phyloP scores from a whole-genome alignment of 495 filamentous ascomycete species.

The Halenospora varia region DNA sequence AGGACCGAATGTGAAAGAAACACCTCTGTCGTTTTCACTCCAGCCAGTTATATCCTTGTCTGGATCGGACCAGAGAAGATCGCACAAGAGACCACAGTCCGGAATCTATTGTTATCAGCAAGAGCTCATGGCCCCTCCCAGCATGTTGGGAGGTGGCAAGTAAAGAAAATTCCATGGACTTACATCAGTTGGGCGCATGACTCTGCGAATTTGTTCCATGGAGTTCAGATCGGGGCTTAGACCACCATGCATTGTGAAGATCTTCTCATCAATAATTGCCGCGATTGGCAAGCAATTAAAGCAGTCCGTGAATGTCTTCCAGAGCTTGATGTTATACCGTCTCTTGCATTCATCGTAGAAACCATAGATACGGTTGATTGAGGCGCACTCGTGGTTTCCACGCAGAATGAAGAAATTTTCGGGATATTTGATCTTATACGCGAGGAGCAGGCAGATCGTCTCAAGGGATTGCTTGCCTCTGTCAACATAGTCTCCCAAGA shows the following conservation, averaged over 20 bases:
- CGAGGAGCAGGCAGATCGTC: constrained; percentile 96
- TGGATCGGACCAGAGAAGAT: constrained; percentile 97
- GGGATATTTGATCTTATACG: constrained; percentile 99
- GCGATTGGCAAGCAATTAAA: constrained; percentile 99
- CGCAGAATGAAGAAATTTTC: constrained; percentile 99
- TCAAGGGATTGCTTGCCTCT: constrained; percentile 99
- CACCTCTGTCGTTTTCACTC: constrained; percentile 98
- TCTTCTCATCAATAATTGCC: constrained; percentile 99
- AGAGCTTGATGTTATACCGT: constrained; percentile 99
- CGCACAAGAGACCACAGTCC: constrained; percentile 95
- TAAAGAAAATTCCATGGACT: constrained; percentile 35
- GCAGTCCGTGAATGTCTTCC: constrained; percentile 99
- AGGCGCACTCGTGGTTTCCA: constrained; percentile 98
- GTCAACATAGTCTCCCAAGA: constrained; percentile 98
- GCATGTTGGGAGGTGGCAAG: constrained; percentile 33
- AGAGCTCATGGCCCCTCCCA: constrained; percentile 29
- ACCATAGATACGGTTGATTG: constrained; percentile 99
- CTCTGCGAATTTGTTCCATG: constrained; percentile 98
- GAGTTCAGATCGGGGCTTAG: constrained; percentile 97
- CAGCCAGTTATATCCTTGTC: constrained; percentile 99
- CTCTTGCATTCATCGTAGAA: constrained; percentile 99
- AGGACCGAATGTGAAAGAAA: constrained; percentile 98
- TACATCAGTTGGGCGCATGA: constrained; percentile 99
- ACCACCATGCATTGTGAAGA: constrained; percentile 99
- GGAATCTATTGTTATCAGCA: constrained; percentile 76